Evolutionary conservation across 2,329 filamentous ascomycete species (phyloP).

Genomic region (Arthrocladium fulminans): DNA sequence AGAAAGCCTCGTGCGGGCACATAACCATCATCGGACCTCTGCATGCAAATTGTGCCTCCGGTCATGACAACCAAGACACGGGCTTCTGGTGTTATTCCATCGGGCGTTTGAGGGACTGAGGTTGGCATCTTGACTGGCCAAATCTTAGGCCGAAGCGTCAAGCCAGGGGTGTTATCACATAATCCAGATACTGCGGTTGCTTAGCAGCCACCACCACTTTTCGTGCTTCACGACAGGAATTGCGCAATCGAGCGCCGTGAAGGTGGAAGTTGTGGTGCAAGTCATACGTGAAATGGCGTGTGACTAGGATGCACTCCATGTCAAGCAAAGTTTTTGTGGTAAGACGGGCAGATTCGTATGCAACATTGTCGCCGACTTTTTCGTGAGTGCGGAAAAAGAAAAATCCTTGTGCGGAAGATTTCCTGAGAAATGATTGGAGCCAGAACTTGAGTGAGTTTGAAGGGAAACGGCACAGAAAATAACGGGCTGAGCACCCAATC

Average conservation of each 20-base stretch:
- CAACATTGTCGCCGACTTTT: not conserved
- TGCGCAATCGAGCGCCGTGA: not conserved
- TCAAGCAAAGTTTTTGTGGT: not conserved
- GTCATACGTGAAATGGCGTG: not conserved
- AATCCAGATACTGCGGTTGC: not conserved
- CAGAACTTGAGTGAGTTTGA: not conserved
- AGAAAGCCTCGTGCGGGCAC: constrained; percentile 74
- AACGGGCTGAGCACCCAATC: not conserved
- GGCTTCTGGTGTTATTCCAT: constrained; percentile 52
- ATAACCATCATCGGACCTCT: constrained; percentile 67
- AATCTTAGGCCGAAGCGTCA: not conserved
- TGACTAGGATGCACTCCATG: not conserved
- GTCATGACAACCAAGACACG: constrained; percentile 85
- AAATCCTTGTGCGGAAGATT: not conserved
- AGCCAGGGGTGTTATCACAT: constrained; percentile 1
- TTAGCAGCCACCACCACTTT: not conserved
- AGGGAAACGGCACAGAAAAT: not conserved
- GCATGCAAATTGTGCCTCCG: constrained; percentile 77
- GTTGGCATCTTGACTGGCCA: constrained; percentile 6
- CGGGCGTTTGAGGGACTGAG: constrained; percentile 9
- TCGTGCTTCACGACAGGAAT: not conserved
- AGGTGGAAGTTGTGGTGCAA: not conserved
- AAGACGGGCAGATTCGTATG: not conserved
- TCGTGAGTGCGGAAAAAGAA: not conserved
- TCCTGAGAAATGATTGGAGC: not conserved